Evolutionary conservation across 2,329 filamentous ascomycete species (phyloP).

Genomic region (Aspergillus floridensis): DNA sequence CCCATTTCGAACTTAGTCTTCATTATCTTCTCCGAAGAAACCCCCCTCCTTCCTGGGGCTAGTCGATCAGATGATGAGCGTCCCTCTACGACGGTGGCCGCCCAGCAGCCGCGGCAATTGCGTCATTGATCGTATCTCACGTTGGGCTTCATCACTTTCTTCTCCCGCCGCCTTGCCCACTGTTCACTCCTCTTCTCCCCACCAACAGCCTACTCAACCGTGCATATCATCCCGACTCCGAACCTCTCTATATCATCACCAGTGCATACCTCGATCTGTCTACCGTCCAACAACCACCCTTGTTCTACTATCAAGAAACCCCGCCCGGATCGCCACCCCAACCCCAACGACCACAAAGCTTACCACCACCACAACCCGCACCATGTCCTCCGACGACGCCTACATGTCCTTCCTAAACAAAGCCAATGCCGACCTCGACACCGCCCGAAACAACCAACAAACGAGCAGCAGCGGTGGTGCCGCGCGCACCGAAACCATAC

Average conservation of each 20-base stretch:
- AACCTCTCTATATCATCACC: neutral
- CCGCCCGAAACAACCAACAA: slow-evolving; percentile 23
- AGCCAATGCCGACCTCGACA: slow-evolving; percentile 67
- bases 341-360: neutral
- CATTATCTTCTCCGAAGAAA: neutral
- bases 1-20: neutral
- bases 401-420: slow-evolving; percentile 85
- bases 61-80: neutral
- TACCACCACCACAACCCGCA: slow-evolving; percentile 16
- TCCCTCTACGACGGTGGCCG: slow-evolving; percentile 15
- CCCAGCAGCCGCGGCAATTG: slow-evolving; percentile 20
- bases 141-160: slow-evolving; percentile 14
- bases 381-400: slow-evolving; percentile 66
- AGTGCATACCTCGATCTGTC: neutral
- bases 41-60: neutral
- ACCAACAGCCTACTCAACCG: neutral
- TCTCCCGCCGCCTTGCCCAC: slow-evolving; percentile 3
- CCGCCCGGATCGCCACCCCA: neutral
- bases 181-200: neutral
- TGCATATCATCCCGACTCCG: neutral
- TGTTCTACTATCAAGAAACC: neutral
- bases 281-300: neutral
- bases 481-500: slow-evolving; percentile 39
- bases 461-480: slow-evolving; percentile 16
- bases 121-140: slow-evolving; percentile 24